These are phyloP conservation scores for Beauveria medogensis DNA, from an alignment of 2,329 filamentous ascomycete genomes.

Conservation along the genomic window DNA sequence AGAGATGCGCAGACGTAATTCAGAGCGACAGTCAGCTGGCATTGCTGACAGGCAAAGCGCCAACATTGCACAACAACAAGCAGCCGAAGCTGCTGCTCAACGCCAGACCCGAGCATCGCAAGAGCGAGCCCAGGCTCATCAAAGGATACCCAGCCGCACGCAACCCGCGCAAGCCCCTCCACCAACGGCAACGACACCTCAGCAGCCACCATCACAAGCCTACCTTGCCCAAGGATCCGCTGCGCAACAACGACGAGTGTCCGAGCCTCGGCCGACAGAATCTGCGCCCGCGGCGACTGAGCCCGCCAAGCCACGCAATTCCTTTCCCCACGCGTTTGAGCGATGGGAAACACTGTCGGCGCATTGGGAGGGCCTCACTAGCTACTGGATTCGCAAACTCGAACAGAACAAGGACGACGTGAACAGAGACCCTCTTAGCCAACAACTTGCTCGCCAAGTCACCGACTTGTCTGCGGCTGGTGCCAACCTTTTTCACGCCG, in stretches of 20 bases:
- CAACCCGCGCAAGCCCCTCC: constrained; percentile 6
- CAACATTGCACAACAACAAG: constrained; percentile 23
- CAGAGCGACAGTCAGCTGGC: constrained; percentile 52
- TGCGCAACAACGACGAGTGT: constrained; percentile 14
- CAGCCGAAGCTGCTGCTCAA: constrained; percentile 23
- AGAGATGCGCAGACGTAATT: constrained; percentile 47
- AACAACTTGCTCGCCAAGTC: constrained; percentile 87
- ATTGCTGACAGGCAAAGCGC: constrained; percentile 32
- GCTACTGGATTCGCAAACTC: constrained; percentile 90
- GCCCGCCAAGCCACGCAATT: constrained; percentile 47
- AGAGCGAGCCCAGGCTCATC: constrained; percentile 3
- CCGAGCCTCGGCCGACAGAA: constrained; percentile 15
- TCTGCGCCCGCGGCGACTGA: constrained; percentile 12
- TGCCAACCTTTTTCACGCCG: constrained; percentile 93
- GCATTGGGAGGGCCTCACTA: constrained; percentile 95
- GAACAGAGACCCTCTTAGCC: constrained; percentile 70
- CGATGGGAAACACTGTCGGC: constrained; percentile 95
- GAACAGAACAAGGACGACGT: constrained; percentile 87
- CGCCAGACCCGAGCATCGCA: constrained; percentile 13
- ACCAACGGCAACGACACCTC: not conserved
- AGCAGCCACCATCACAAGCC: constrained; percentile 7
- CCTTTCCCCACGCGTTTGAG: constrained; percentile 94
- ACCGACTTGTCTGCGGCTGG: constrained; percentile 95
- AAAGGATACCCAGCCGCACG: constrained; percentile 6
- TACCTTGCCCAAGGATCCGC: constrained; percentile 12